Evolutionary conservation across 768 basidiomycete genomes (phyloP).

Genomic region (Amylocystis lapponica): DNA sequence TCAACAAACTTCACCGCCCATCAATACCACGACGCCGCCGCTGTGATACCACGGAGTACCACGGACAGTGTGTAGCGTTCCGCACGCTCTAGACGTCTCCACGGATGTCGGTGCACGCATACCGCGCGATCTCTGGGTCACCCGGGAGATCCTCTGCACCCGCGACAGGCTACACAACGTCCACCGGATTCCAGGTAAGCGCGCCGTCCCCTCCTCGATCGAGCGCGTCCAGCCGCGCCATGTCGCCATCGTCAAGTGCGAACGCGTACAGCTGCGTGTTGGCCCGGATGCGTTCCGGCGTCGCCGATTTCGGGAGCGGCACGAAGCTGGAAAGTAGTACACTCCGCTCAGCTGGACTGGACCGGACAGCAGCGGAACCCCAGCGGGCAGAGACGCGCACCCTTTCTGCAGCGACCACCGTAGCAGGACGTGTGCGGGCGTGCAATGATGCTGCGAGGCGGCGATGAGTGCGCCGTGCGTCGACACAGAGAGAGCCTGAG

Average conservation of each 20-base stretch:
- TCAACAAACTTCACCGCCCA: no score
- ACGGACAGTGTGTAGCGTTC: no score
- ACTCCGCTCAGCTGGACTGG: not conserved
- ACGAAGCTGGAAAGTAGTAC: constrained; percentile 29
- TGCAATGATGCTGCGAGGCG: constrained; percentile 35
- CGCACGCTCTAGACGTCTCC: no score
- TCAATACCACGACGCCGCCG: no score
- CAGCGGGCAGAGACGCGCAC: constrained; percentile 31
- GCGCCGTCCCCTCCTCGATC: constrained; percentile 42
- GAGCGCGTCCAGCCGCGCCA: constrained; percentile 36
- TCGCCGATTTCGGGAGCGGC: constrained; percentile 45
- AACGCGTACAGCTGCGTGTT: constrained; percentile 45
- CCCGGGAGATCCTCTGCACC: no score
- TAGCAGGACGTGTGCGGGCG: constrained; percentile 75
- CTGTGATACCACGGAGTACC: no score
- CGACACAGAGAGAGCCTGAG: no score
- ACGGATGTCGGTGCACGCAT: no score
- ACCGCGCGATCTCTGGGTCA: no score
- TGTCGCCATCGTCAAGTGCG: constrained; percentile 36
- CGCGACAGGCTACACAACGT: constrained; percentile 11
- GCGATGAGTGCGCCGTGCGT: not conserved
- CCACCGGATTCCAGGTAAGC: constrained; percentile 44
- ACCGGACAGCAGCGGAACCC: not conserved
- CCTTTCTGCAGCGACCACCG: constrained; percentile 89
- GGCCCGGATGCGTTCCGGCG: constrained; percentile 33